These are phyloP conservation scores for Penicillium soppii DNA, from an alignment of 495 filamentous ascomycete species.

Conservation along the genomic window DNA sequence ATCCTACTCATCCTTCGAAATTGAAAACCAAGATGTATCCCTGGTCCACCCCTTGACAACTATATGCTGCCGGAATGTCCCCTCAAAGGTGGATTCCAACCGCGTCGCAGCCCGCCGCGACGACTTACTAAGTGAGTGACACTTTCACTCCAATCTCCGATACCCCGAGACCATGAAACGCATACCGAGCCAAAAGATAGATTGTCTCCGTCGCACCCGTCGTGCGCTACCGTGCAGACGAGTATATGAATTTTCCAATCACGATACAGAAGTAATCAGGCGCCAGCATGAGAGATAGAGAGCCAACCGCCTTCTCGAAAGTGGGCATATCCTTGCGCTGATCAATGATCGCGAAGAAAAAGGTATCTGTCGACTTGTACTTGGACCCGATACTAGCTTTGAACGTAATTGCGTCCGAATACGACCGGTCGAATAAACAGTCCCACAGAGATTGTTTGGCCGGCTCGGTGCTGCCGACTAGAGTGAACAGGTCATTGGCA, in stretches of 20 bases:
- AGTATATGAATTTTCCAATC: constrained; percentile 51
- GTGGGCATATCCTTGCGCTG: constrained; percentile 10
- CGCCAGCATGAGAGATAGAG: constrained; percentile 42
- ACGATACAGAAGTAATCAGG: constrained; percentile 42
- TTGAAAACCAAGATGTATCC: constrained; percentile 57
- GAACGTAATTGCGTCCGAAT: constrained; percentile 30
- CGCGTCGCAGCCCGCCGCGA: constrained; percentile 49
- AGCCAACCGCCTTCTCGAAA: constrained; percentile 36
- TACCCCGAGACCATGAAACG: constrained; percentile 53
- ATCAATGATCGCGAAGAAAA: constrained; percentile 45
- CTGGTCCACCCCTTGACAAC: constrained; percentile 54
- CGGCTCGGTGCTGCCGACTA: constrained; percentile 33
- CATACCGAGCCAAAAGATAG: constrained; percentile 46
- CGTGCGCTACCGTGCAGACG: constrained; percentile 44
- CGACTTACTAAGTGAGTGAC: constrained; percentile 47
- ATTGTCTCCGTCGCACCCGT: constrained; percentile 50
- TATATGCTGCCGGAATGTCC: constrained; percentile 56
- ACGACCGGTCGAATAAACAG: constrained; percentile 46
- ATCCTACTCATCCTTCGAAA: constrained; percentile 53
- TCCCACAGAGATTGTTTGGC: constrained; percentile 38
- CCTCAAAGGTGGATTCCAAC: constrained; percentile 55
- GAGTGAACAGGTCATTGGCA: constrained; percentile 37
- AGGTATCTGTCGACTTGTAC: constrained; percentile 28
- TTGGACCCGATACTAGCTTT: constrained; percentile 23
- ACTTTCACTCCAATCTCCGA: constrained; percentile 59